Base-by-base conservation (phyloP, 306 rosid species). In the Comarum palustre region DNA sequence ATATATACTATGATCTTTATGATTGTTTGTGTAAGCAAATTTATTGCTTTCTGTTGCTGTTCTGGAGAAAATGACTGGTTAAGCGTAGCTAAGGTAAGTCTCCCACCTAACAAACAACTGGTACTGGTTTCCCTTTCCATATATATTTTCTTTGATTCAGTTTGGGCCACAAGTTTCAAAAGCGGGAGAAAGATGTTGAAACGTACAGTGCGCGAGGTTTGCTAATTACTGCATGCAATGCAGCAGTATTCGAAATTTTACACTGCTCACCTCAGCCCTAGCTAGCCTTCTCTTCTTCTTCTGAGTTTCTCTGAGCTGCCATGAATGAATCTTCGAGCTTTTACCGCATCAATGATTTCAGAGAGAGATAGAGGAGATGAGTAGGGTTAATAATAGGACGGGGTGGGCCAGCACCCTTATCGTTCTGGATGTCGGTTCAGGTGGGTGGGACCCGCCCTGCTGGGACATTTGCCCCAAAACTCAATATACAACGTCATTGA, bases 401-500 rank as follows among this genome's bases (percentile, higher is more conserved):
- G 90, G 96, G 45, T 16, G 67, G 67, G 45, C 45, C 7, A 89
- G 78, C 36, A 87, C 77, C 83, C 96, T 88, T 93, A 93, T 93
- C 96, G 87, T 83, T 87, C 96, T 96, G 88, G 67, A 45, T 62
- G 43, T 62, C 17, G 45, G 14, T 15, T 62, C 45, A 62, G 71
- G 86, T 87, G 90, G 97, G 67, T 17, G 67, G 67, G 67, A 15
- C 45, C 67, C 15, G 90, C 93, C 92, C 84, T 88, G 86, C 84
- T 81, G 89, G 90, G 83, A 84, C 80, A 77, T 88, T 90, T 85
- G 87, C 84, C 91, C 82, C 41, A 87, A 86, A 43, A 14, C 48
- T 96, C 96, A 85, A 78, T 88, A 86, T 88, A 85, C 92, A 80
- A 88, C 81, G 88, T 87, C 92, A 88, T 95, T 92, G 96, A 92